Evolutionary conservation across 345 rosid species (phyloP), one percentile per base, ranked within the genome.

Genomic region (sweet orange (Citrus sinensis)): DNA sequence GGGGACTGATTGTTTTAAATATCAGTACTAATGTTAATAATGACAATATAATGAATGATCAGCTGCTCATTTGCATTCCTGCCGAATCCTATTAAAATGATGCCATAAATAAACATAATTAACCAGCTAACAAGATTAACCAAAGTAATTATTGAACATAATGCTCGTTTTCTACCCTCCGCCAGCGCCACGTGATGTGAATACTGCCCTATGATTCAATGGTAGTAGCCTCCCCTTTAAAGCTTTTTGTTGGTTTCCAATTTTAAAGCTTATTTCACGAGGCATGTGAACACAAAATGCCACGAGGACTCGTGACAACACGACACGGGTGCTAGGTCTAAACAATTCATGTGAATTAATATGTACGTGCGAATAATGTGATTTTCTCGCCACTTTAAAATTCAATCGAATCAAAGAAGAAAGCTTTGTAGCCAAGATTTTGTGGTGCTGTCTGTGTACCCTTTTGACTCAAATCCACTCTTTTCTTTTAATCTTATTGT

Each of bases 261-360:
- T 46, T 46, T 46, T 46, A 46, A 11, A 3, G 51, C 51, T 11
- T 0, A 46, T 13, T 1, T 46, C 10, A 27, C 27, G 24, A 55
- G 62, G 63, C 78, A 73, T 56, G 74, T 66, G 73, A 17, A 20
- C 40, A 5, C 58, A 4, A 13, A 8, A 8, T 22, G 64, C 63
- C 75, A 55, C 6, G 46, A 71, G 5, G 42, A 54, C 58, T 30
- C 19, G 9, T 56, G 49, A n/a, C 64, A 30, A 34, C 16, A 56
- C 65, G 51, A 34, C 65, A 72, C 64, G 11, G 32, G 49, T n/a
- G 13, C 22, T 20, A 34, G 62, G 62, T 22, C 64, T 34, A n/a
- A 72, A 56, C 19, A 59, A 46, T 35, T 68, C 84, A 81, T 71
- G 81, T 75, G 79, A 81, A 10, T 11, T 3, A 46, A 13, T 13